These are phyloP conservation scores for Phyllachora maydis DNA, from an alignment of 2,329 filamentous ascomycete genomes.

Conservation along the genomic window DNA sequence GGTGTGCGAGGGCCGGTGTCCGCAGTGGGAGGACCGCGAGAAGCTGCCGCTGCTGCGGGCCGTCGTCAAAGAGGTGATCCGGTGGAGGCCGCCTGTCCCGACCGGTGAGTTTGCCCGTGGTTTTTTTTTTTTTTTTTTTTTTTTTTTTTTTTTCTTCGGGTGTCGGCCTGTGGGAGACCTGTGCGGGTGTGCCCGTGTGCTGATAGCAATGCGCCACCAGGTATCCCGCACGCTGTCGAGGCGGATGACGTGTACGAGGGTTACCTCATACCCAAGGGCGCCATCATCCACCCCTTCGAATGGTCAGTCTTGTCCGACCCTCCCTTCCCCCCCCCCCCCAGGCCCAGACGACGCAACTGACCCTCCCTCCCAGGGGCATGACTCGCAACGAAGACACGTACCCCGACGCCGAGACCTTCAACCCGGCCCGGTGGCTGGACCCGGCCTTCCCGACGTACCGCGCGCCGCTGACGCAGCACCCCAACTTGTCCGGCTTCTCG, in stretches of 20 bases:
- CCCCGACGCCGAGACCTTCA: constrained; percentile 9
- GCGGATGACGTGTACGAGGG: constrained; percentile 29
- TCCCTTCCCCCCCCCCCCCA: not conserved
- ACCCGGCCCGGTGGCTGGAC: constrained; percentile 10
- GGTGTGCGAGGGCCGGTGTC: constrained; percentile 18
- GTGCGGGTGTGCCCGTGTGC: too few species aligned
- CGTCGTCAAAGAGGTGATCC: constrained; percentile 26
- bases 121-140: not conserved
- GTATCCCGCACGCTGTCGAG: constrained; percentile 27
- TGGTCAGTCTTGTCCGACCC: constrained; percentile 15
- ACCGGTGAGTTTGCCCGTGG: constrained; percentile 19
- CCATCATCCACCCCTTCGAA: constrained; percentile 28
- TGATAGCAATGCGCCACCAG: too few species aligned
- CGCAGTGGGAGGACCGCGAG: constrained; percentile 23
- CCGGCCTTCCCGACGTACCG: constrained; percentile 9
- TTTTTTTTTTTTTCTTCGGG: not conserved
- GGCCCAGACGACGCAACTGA: too few species aligned
- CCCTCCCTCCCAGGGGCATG: constrained; percentile 18
- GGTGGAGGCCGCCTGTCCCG: constrained; percentile 32
- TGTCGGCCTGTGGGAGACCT: not conserved
- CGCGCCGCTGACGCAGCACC: constrained; percentile 8
- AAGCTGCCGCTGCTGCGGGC: constrained; percentile 23
- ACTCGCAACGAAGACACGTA: constrained; percentile 18
- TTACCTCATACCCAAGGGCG: constrained; percentile 27
- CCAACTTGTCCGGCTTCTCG: constrained; percentile 12